These are phyloP conservation scores for Boletus coccyginus DNA, from an alignment of 768 basidiomycete species.

Conservation along the genomic window DNA sequence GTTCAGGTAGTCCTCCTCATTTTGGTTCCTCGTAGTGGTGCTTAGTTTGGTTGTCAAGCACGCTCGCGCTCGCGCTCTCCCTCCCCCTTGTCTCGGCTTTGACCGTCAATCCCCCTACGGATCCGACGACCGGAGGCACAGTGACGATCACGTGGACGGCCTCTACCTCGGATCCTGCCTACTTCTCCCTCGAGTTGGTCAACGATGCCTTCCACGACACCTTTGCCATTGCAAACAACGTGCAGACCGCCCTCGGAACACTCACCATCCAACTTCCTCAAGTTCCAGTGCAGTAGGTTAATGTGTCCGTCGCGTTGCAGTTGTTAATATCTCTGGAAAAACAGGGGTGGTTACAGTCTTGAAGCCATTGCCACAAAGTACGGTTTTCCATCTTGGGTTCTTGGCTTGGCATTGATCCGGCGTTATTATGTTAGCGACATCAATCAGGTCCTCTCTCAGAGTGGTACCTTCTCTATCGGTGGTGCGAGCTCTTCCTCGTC, in stretches of 20 bases:
- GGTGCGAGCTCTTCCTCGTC: constrained; percentile 6
- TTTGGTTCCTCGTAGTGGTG: neutral
- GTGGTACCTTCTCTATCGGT: constrained; percentile 43
- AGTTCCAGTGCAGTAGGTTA: constrained; percentile 43
- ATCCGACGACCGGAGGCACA: constrained; percentile 29
- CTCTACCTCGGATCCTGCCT: constrained; percentile 37
- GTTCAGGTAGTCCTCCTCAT: constrained; percentile 35
- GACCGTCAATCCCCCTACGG: constrained; percentile 36
- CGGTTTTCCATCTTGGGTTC: neutral
- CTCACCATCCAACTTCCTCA: constrained; percentile 44
- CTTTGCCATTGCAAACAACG: constrained; percentile 55
- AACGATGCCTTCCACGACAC: constrained; percentile 51
- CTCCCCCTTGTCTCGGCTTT: constrained; percentile 46
- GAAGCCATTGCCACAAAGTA: constrained; percentile 44
- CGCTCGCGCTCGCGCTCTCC: constrained; percentile 44
- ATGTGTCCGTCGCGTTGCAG: neutral
- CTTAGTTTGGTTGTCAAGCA: constrained; percentile 23
- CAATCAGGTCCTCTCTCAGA: constrained; percentile 40
- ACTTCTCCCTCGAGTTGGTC: constrained; percentile 45
- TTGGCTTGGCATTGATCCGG: neutral
- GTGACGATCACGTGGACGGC: constrained; percentile 50
- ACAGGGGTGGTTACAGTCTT: constrained; percentile 48
- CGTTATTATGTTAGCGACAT: constrained; percentile 35
- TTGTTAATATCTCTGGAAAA: neutral
- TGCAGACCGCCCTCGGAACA: constrained; percentile 35